Evolutionary conservation across 257 asterid genomes (phyloP), one percentile per base, ranked within the genome.

Genomic region (Cinchona pubescens): DNA sequence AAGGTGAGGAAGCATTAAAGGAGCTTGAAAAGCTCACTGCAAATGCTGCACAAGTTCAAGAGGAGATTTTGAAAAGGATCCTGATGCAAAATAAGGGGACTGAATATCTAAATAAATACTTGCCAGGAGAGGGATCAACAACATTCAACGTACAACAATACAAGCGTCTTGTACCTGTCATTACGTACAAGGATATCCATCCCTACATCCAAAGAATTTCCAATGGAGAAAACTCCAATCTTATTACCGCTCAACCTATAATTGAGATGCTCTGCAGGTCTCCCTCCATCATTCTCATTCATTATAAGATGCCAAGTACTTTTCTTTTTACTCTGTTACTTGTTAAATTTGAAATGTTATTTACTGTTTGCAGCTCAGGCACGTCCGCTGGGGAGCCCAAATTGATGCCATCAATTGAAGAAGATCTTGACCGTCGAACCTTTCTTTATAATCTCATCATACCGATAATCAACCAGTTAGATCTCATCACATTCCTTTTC

Each of bases 191-290:
- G 83, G 87, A 83, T 48, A 86, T 90, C 65, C 86, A 80, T 42
- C 91, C 96, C 83, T 90, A 87, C 83, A 89, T 90, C 73, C 79
- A 51, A 4, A 81, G 96, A 79, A 87, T 90, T 61, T 90, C 87
- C 56, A 83, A 86, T 71, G 96, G 96, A 11, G 96, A 89, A 77
- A 83, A 79, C 78, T 83, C 86, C 38, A 79, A 64, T 58, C 89
- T 89, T 34, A 79, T 90, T 43, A 86, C 94, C 3, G 87, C 75
- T 46, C 88, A 83, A 66, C 89, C 94, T 69, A 71, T 90, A 73
- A 85, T 87, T 35, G 96, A 90, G 80, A 89, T 90, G 94, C 85
- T 90, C 40, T 90, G 92, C 89, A 90, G 96, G 96, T 89, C 51
- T 23, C 43, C 15, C 9, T 66, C 7, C 30, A 53, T 71, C n/a